A percentile compares a stretch with the other conserved stretches of the same genome.
Evolutionary conservation across 345 rosid species (phyloP).

Genomic region (Ceriops zippeliana): DNA sequence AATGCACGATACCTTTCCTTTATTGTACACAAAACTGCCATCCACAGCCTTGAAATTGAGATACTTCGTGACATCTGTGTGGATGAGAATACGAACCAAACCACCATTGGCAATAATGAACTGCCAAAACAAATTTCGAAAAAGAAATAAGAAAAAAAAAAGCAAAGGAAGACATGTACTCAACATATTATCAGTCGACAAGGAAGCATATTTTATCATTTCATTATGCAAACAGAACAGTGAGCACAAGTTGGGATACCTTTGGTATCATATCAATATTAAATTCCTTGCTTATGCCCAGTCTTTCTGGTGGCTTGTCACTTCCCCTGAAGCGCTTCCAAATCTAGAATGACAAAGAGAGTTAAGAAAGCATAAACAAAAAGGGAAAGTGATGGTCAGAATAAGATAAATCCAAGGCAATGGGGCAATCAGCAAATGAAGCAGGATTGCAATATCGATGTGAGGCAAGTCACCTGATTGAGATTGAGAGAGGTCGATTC

Average conservation of each 20-base stretch:
- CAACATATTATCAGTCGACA: no score
- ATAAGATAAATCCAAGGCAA: neutral
- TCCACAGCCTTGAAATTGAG: conserved; percentile 93
- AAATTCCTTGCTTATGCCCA: conserved; percentile 73
- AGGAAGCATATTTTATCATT: no score
- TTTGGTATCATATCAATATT: conserved; percentile 91
- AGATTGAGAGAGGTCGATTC: conserved; percentile 82
- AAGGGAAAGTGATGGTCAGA: neutral
- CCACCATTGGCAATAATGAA: conserved; percentile 88
- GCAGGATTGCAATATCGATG: neutral
- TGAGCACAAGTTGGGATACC: conserved; percentile 28
- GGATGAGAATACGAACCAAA: conserved; percentile 78
- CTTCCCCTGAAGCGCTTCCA: conserved; percentile 78
- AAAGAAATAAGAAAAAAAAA: neutral
- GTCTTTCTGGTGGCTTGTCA: conserved; percentile 56
- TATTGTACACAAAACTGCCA: conserved; percentile 89
- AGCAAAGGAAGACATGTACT: no score
- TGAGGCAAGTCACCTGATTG: conserved; percentile 46
- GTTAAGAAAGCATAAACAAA: neutral
- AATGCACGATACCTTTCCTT: conserved; percentile 58
- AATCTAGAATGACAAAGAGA: conserved; percentile 39
- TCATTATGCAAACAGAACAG: no score
- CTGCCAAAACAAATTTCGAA: conserved; percentile 27
- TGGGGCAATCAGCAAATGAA: neutral
- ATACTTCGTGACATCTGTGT: conserved; percentile 84